phyloP scores from a whole-genome alignment of 2,329 filamentous ascomycete species.

The Phoma sp. region DNA sequence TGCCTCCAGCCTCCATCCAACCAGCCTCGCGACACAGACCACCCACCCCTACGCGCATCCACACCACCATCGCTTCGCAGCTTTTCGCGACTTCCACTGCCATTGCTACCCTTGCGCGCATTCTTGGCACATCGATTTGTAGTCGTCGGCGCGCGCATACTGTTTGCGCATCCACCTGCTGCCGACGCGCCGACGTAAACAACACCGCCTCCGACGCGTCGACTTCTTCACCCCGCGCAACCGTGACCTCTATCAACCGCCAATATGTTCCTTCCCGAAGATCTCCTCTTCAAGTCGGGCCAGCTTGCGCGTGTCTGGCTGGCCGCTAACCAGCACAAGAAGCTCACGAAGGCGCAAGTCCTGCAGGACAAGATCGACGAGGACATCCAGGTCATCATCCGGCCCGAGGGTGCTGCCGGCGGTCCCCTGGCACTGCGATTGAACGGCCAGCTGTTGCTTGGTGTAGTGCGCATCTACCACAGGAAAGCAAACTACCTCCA shows the following conservation, averaged over 20 bases:
- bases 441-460: conserved; percentile 90
- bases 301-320: conserved; percentile 97
- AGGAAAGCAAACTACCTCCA: conserved; percentile 94
- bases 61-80: conserved; percentile 29
- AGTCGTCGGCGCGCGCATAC: conserved; percentile 29
- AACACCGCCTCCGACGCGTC: conserved; percentile 32
- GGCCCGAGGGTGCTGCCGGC: conserved; percentile 65
- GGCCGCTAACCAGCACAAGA: conserved; percentile 96
- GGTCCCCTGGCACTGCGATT: conserved; percentile 93
- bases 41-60: conserved; percentile 28
- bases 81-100: conserved; percentile 23
- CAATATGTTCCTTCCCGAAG: conserved; percentile 96
- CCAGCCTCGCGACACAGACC: conserved; percentile 21
- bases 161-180: conserved; percentile 31
- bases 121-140: conserved; percentile 18
- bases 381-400: conserved; percentile 94
- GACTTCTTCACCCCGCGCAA: conserved; percentile 20
- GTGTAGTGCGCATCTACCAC: conserved; percentile 97
- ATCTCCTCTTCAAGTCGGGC: conserved; percentile 93
- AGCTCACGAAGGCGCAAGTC: conserved; percentile 95
- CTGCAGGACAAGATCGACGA: conserved; percentile 92
- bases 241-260: conserved; percentile 16
- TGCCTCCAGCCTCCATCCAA: conserved; percentile 12
- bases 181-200: conserved; percentile 44
- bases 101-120: conserved; percentile 32